phyloP scores from a whole-genome alignment of 805 yeast genomes.

The Cyberlindnera subsufficiens region DNA sequence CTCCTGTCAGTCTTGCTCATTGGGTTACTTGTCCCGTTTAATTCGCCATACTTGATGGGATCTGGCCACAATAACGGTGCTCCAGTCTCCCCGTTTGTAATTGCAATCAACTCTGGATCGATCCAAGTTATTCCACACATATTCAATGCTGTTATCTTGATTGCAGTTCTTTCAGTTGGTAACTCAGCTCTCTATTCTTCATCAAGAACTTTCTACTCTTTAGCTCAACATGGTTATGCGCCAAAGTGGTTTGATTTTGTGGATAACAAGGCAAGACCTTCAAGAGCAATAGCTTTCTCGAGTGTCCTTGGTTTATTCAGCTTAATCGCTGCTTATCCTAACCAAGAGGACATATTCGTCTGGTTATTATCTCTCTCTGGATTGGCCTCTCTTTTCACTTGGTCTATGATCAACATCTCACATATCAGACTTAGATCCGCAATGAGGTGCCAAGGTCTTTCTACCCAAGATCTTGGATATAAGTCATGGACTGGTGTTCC shows the following conservation, averaged over 20 bases:
- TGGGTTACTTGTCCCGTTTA: slow-evolving; percentile 51
- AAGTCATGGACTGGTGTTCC: slow-evolving; percentile 42
- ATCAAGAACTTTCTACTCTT: slow-evolving; percentile 45
- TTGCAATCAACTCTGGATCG: slow-evolving; percentile 55
- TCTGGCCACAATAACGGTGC: slow-evolving; percentile 28
- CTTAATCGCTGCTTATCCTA: slow-evolving; percentile 56
- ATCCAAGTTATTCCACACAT: slow-evolving; percentile 50
- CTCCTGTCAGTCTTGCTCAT: slow-evolving; percentile 40
- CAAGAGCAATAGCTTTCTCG: slow-evolving; percentile 44
- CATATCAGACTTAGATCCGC: slow-evolving; percentile 57
- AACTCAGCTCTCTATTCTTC: slow-evolving; percentile 49
- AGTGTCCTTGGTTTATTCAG: slow-evolving; percentile 51
- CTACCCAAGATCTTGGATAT: slow-evolving; percentile 44
- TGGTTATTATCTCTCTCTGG: slow-evolving; percentile 64
- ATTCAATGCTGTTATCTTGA: slow-evolving; percentile 57
- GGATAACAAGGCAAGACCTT: slow-evolving; percentile 56
- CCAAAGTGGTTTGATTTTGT: slow-evolving; percentile 46
- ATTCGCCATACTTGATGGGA: slow-evolving; percentile 38
- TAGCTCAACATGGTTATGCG: slow-evolving; percentile 56
- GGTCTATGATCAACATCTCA: slow-evolving; percentile 50
- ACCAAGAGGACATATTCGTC: slow-evolving; percentile 51
- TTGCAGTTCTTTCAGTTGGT: slow-evolving; percentile 54
- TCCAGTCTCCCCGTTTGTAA: slow-evolving; percentile 65
- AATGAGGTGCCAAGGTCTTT: slow-evolving; percentile 44
- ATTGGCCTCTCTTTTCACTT: slow-evolving; percentile 55